Base-by-base conservation (phyloP, 345 rosid genomes). In the Brassica rapa region DNA sequence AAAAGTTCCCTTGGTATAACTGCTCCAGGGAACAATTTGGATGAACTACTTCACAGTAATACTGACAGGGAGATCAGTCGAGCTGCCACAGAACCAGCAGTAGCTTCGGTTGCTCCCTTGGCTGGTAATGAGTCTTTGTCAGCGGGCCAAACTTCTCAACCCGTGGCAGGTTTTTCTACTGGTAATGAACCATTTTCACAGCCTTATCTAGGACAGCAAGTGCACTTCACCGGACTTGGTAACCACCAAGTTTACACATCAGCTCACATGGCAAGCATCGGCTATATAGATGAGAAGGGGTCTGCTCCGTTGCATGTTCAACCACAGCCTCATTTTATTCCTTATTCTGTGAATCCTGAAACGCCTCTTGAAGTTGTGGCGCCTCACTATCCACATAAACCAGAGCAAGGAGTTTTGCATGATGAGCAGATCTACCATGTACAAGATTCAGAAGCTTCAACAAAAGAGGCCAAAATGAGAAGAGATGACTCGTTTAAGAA, bases 131-230 rank as follows among this genome's bases (percentile, higher is more conserved):
- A 35, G 51, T 72, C 78, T 65, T 66, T 60, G 35, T 21, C 49
- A 66, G 75, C 39, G 8, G 72, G 72, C 68, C 84, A 76, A 76
- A 49, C 55, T 77, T 81, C 81, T 72, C 84, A 81, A 76, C 84
- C 77, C 60, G 81, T 66, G 6, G 41, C 78, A 12, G 77, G 55
- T 27, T 51, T 72, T 35, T 16, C 69, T 46, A 59, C 61, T 51
- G 75, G 70, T 55, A 51, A 66, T 68, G 78, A 81, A 73, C 66
- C 78, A 62, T 76, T 66, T 81, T 23, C 75, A 72, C 84, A 71
- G 80, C 78, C 84, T 66, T 72, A 77, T 72, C 24, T 51, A 67
- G 84, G 77, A 72, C 73, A 81, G 70, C 77, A 71, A 51, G 27
- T 53, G 23, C 74, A 49, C 21, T 72, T 70, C 71, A 16, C 68